Base-by-base conservation (phyloP, 1,284 basidiomycete species). In the Porogramme epimiltina region DNA sequence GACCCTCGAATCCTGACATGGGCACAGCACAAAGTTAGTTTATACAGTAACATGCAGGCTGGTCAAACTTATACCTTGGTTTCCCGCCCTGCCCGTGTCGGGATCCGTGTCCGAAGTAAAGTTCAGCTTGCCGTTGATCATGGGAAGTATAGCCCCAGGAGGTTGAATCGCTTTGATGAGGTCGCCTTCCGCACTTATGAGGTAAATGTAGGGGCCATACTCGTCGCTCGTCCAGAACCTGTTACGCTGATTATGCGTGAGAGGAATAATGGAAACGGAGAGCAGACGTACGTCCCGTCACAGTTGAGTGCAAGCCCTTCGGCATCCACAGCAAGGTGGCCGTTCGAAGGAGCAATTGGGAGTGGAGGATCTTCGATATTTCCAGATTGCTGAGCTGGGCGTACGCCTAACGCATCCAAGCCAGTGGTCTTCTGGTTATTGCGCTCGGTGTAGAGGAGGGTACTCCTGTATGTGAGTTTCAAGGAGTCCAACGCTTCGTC, bases 191-290 rank as follows among this genome's bases (percentile, higher is more conserved):
- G 69, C 63, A 1, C 73, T 70, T 68, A 79, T 81, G 23, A 71
- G 74, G 65, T 87, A 85, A 62, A 89, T 80, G 62, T 85, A 85
- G 3, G 87, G 84, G 0, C 84, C 85, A 63, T 88, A 89, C 68
- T 89, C 82, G 59, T 88, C 85, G 51, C 80, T 81, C 22, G 80
- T 70, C 80, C 81, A 87, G 64, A 75, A 82, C 1, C 80, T 82
- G 45, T 43, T 2, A 22, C 36, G 6, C 26, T 11, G 26, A 26
- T n/a, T 11, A 25, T 22, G 34, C 5, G 10, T 9, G 24, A 23
- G 18, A 18, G 28, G 10, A 28, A 18, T 13, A 23, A 13, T 5
- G 24, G 15, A 28, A 9, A 22, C 22, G 47, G 3, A 1, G 2
- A 4, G 18, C 3, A 36, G 5, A 65, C 78, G 52, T 56, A 83